Conservation (phyloP, 225 moss, liverwort and hornwort species). For the Bryum argenteum region DNA sequence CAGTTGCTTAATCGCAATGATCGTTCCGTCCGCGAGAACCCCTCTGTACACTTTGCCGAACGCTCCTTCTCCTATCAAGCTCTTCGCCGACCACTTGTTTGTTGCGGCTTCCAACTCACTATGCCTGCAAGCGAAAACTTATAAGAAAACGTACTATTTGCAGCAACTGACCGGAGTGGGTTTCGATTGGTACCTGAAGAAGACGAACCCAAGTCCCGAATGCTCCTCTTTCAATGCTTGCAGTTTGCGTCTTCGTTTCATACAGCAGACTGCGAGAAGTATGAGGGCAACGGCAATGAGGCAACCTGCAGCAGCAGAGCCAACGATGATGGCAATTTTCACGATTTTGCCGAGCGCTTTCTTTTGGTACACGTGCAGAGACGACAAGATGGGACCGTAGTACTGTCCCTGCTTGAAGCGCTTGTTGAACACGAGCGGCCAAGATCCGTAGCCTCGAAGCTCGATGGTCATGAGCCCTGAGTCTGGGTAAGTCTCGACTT, state of each 20-base stretch:
- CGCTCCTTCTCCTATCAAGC: constrained; percentile 49
- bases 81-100: constrained; percentile 37
- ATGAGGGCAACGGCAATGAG: neutral
- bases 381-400: constrained; percentile 29
- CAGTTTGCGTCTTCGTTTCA: constrained; percentile 15
- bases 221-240: constrained; percentile 27
- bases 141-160: neutral
- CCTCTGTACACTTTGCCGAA: constrained; percentile 61
- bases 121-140: neutral
- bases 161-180: neutral
- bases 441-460: constrained; percentile 37
- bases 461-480: constrained; percentile 19
- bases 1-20: constrained; percentile 30
- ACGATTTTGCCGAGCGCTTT: neutral
- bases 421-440: constrained; percentile 32
- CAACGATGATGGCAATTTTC: neutral
- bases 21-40: constrained; percentile 24
- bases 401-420: constrained; percentile 33
- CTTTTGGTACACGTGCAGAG: constrained; percentile 19
- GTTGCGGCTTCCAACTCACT: constrained; percentile 52
- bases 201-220: constrained; percentile 29
- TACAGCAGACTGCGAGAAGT: neutral
- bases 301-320: constrained; percentile 13
- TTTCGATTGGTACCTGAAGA: constrained; percentile 25
- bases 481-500: neutral